Evolutionary conservation across 179 eudicot genomes (phyloP).

Genomic region (Carnegiea gigantea): DNA sequence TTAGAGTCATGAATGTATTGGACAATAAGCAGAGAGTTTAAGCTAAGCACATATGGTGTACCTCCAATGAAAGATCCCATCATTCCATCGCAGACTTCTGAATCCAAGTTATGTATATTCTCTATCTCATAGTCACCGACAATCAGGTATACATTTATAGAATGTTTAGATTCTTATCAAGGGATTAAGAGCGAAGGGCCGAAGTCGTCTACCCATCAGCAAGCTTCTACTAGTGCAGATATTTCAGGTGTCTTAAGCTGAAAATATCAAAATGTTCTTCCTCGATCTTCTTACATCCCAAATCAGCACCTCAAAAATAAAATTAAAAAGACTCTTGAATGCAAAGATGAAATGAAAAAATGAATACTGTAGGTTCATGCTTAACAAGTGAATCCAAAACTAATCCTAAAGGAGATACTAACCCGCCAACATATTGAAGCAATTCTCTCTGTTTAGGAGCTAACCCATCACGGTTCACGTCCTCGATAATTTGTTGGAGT

Average conservation of each 20-base stretch:
- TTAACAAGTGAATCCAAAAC: background rate
- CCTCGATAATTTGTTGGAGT: slow-evolving; percentile 80
- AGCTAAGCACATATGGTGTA: background rate
- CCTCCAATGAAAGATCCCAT: background rate
- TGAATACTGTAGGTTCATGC: background rate
- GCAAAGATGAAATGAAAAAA: background rate
- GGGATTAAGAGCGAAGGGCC: background rate
- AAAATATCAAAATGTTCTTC: background rate
- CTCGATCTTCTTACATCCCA: background rate
- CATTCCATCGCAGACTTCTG: background rate
- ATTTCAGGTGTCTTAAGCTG: background rate
- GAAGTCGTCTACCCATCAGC: background rate
- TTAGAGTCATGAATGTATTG: background rate
- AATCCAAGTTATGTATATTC: background rate
- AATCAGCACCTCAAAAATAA: background rate
- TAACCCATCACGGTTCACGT: slow-evolving; percentile 68
- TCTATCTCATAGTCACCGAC: background rate
- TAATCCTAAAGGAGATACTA: slow-evolving; percentile 28
- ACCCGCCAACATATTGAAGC: slow-evolving; percentile 88
- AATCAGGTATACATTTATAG: background rate
- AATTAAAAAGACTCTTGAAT: background rate
- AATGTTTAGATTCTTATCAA: background rate
- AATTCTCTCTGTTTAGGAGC: slow-evolving; percentile 84
- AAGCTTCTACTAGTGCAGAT: background rate
- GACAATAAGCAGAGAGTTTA: background rate